Evolutionary conservation across 2,329 filamentous ascomycete species (phyloP), one percentile per base, ranked within the genome.

Genomic region (Diaporthe longicolla): DNA sequence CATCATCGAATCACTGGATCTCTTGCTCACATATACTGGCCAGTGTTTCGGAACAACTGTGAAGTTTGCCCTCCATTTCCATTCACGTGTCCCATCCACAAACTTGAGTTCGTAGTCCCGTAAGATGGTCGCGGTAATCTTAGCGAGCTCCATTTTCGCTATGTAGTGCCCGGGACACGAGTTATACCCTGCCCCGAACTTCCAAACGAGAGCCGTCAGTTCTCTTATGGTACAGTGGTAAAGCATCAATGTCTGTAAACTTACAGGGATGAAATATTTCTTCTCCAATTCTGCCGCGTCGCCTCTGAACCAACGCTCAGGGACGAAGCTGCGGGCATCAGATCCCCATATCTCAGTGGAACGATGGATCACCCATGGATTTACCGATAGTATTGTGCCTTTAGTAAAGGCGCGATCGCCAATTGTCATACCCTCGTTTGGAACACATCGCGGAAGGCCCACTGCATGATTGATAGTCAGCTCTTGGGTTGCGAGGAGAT

Each of bases 401-500:
- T 76, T 76, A 0, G 79, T 77, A 37, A 83, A 76, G 17, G 72
- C 76, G n/a, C 78, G 74, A 35, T 76, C 78, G 17, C 78, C 79
- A 17, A 83, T 76, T 9, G 65, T 76, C 21, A 79, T 48, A 9
- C 82, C 81, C 7, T 74, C 79, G 17, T 68, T 29, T 2, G 78
- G 75, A 4, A 78, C 80, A 26, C 77, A 73, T 7, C 82, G 77
- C n/a, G 78, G 78, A 58, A 82, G 75, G 9, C 78, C 77, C 72
- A 81, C 37, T 63, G 3, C 26, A 45, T 15, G 9, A 26, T 21
- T 45, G 0, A 3, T 2, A 63, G 24, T 63, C 24, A 63, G 37
- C 37, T 19, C 40, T 43, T 43, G 40, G 17, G 15, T 43, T 43
- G 15, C 4, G 40, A 13, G 17, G 40, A 19, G 15, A 43, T 43